phyloP scores from a whole-genome alignment of 2,329 filamentous ascomycete genomes.

The Neospermospora avenae region DNA sequence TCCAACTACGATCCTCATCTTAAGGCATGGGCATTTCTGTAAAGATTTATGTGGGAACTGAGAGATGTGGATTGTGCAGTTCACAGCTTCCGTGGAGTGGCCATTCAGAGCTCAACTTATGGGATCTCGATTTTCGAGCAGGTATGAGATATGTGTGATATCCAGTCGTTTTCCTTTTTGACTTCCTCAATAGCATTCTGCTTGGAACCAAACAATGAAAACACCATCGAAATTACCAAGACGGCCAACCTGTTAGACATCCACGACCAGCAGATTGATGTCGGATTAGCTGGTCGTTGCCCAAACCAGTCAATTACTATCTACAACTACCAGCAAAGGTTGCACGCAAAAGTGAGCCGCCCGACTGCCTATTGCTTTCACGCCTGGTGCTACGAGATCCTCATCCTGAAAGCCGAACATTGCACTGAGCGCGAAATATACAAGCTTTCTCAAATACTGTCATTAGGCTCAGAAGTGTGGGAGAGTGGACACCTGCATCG shows the following conservation, averaged over 20 bases:
- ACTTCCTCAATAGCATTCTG: constrained; percentile 8
- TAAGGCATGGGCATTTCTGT: background rate
- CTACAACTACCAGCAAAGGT: background rate
- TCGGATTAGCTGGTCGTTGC: constrained; percentile 3
- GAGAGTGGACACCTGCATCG: background rate
- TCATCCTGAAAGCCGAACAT: constrained; percentile 7
- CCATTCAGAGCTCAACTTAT: constrained; percentile 1
- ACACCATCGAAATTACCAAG: constrained; percentile 8
- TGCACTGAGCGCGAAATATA: constrained; percentile 10
- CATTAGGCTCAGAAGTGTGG: background rate
- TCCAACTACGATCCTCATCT: background rate
- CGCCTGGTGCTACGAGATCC: constrained; percentile 15
- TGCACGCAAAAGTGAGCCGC: background rate
- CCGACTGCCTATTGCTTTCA: constrained; percentile 17
- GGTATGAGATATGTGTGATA: too few species aligned
- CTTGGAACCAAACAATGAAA: constrained; percentile 7
- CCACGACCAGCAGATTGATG: constrained; percentile 10
- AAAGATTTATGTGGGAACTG: constrained; percentile 6
- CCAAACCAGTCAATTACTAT: constrained; percentile 11
- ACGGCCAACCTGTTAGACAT: constrained; percentile 2
- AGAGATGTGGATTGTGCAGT: constrained; percentile 14
- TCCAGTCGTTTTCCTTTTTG: constrained; percentile 2
- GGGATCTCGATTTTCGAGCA: constrained; percentile 14
- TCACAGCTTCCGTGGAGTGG: constrained; percentile 3
- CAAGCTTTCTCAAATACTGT: constrained; percentile 10